phyloP scores from a whole-genome alignment of 306 rosid species.

The Vigna trinervia region DNA sequence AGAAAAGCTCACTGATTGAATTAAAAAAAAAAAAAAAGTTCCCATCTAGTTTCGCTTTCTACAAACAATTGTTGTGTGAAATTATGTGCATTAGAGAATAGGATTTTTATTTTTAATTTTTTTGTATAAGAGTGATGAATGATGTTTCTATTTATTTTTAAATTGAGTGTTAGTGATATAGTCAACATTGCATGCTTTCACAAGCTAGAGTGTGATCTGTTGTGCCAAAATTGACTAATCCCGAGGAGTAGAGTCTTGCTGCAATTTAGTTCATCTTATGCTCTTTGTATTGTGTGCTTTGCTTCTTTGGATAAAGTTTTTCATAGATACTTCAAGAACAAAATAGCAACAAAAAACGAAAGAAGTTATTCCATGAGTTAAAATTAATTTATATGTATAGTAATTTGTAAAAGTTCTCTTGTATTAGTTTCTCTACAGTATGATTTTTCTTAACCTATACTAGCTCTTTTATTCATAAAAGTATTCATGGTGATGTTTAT shows the following conservation, averaged over 20 bases:
- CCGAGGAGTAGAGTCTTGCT: not conserved
- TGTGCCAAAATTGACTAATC: slow-evolving; percentile 30
- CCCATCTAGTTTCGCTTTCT: slow-evolving; percentile 4
- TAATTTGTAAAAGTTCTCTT: too few relatives aligned
- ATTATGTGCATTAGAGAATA: not conserved
- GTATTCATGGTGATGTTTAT: too few relatives aligned
- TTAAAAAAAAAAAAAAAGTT: not conserved
- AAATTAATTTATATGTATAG: too few relatives aligned
- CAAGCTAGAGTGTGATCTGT: slow-evolving; percentile 1
- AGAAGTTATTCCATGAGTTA: not conserved
- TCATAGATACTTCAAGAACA: not conserved
- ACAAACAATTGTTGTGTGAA: not conserved
- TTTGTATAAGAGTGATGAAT: not conserved
- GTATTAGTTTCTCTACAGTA: too few relatives aligned
- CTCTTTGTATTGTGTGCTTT: not conserved
- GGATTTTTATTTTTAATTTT: not conserved
- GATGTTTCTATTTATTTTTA: slow-evolving; percentile 16
- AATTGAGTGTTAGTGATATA: not conserved
- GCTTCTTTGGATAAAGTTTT: not conserved
- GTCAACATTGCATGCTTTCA: slow-evolving; percentile 17
- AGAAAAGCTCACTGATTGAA: slow-evolving; percentile 71
- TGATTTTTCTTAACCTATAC: too few relatives aligned
- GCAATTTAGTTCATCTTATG: not conserved
- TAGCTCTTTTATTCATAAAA: too few relatives aligned
- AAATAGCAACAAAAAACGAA: not conserved